Evolutionary conservation across 1,284 basidiomycete genomes (phyloP).

Genomic region (Ceratobasidium sp.): DNA sequence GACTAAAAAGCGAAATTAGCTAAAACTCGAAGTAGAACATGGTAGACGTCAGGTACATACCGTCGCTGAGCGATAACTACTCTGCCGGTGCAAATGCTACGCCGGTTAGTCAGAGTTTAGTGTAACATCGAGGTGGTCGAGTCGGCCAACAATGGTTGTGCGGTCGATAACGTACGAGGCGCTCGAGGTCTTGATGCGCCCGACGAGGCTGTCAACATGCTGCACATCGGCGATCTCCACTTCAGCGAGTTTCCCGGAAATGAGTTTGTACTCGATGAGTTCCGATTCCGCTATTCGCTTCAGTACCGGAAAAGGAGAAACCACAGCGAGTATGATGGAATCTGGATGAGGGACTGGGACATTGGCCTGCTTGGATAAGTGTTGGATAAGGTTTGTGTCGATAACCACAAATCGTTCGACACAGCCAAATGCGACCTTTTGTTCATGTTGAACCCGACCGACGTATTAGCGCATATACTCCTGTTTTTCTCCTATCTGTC

Average conservation of each 20-base stretch:
- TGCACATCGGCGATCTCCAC: background rate
- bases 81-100: slow-evolving; percentile 49
- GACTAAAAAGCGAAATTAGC: no score
- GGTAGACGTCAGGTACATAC: no score
- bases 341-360: no score
- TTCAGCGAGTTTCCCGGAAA: background rate
- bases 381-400: no score
- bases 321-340: background rate
- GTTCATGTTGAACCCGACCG: no score
- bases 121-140: slow-evolving; percentile 20
- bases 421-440: no score
- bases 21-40: slow-evolving; percentile 18
- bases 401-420: no score
- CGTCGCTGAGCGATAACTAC: no score
- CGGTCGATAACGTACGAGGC: slow-evolving; percentile 52
- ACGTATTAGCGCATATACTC: no score
- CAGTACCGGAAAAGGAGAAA: slow-evolving; percentile 1
- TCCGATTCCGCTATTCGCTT: background rate
- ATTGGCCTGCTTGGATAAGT: no score
- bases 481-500: no score
- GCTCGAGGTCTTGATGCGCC: background rate
- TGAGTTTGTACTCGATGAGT: slow-evolving; percentile 15
- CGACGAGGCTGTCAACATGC: slow-evolving; percentile 24
- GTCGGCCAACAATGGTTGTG: slow-evolving; percentile 44
- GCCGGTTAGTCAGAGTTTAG: background rate